A percentile compares a stretch with the other conserved stretches of the same genome.
Evolutionary conservation across 2,329 filamentous ascomycete genomes (phyloP).

Genomic region (Dryadomyces quercus-mongolicae): DNA sequence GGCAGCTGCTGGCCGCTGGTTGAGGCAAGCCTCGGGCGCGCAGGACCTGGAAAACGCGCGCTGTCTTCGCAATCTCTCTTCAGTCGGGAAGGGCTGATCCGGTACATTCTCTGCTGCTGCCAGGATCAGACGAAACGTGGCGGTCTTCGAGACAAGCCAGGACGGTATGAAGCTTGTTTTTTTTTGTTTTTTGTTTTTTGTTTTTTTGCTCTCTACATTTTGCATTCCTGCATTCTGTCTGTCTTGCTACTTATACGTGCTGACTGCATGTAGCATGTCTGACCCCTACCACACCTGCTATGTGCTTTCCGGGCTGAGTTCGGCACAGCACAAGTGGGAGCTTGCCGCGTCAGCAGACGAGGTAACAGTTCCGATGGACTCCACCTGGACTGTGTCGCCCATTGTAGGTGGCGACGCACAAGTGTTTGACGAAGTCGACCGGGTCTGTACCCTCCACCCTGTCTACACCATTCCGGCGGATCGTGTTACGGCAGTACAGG

Average conservation of each 20-base stretch:
- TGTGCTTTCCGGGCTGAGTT: conserved; percentile 74
- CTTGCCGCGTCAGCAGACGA: conserved; percentile 25
- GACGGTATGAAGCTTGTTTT: conserved; percentile 53
- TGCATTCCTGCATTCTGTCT: too few relatives aligned
- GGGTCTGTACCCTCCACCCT: conserved; percentile 62
- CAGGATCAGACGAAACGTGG: conserved; percentile 61
- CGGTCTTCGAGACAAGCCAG: conserved; percentile 86
- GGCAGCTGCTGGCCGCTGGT: conserved; percentile 89
- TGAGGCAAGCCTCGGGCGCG: conserved; percentile 55
- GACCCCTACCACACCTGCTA: conserved; percentile 94
- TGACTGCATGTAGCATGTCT: conserved; percentile 40
- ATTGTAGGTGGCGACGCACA: conserved; percentile 42
- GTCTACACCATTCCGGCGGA: conserved; percentile 73
- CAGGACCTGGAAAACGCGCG: conserved; percentile 11
- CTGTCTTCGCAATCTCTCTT: conserved; percentile 43
- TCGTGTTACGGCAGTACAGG: conserved; percentile 50
- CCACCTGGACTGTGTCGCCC: conserved; percentile 32
- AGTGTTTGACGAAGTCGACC: conserved; percentile 60
- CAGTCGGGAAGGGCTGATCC: conserved; percentile 70
- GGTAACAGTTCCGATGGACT: conserved; percentile 15
- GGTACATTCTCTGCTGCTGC: conserved; percentile 84
- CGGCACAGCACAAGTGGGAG: conserved; percentile 59
- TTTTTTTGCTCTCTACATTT: background rate
- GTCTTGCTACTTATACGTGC: background rate
- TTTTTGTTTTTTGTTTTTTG: background rate